phyloP scores from a whole-genome alignment of 208 protist genomes.

The Porcisia hertigi region DNA sequence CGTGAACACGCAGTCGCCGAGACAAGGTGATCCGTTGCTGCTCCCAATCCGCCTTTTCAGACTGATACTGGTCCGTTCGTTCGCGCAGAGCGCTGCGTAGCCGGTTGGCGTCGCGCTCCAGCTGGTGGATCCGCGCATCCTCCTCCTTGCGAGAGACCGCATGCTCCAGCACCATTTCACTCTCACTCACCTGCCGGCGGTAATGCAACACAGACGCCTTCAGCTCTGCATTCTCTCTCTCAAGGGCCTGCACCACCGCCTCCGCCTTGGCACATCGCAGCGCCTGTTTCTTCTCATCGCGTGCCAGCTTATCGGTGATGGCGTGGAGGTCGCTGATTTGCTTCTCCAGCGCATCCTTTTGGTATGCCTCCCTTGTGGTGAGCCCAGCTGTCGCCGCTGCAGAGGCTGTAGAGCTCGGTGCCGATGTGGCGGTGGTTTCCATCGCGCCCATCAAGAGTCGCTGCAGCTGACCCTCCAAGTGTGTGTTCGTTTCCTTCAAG shows the following conservation, averaged over 20 bases:
- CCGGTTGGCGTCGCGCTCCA: constrained; percentile 53
- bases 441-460: constrained; percentile 41
- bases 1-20: constrained; percentile 30
- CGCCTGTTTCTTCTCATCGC: constrained; percentile 21
- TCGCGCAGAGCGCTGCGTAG: constrained; percentile 46
- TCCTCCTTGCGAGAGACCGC: constrained; percentile 34
- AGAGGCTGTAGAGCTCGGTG: neutral
- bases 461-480: constrained; percentile 77
- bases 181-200: constrained; percentile 66
- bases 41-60: constrained; percentile 26
- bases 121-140: constrained; percentile 35
- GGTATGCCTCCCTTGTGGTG: constrained; percentile 32
- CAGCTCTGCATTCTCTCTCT: constrained; percentile 43
- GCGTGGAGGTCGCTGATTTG: constrained; percentile 41
- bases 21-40: constrained; percentile 6
- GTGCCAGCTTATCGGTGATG: constrained; percentile 27
- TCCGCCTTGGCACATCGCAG: constrained; percentile 24
- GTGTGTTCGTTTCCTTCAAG: constrained; percentile 49
- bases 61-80: constrained; percentile 31
- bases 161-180: constrained; percentile 53
- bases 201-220: constrained; percentile 44
- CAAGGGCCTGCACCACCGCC: constrained; percentile 20
- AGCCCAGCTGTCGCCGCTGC: neutral
- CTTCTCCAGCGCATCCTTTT: constrained; percentile 40
- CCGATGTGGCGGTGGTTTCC: constrained; percentile 1